Evolutionary conservation across 495 filamentous ascomycete genomes (phyloP).

Genomic region (Parmelia sp.): DNA sequence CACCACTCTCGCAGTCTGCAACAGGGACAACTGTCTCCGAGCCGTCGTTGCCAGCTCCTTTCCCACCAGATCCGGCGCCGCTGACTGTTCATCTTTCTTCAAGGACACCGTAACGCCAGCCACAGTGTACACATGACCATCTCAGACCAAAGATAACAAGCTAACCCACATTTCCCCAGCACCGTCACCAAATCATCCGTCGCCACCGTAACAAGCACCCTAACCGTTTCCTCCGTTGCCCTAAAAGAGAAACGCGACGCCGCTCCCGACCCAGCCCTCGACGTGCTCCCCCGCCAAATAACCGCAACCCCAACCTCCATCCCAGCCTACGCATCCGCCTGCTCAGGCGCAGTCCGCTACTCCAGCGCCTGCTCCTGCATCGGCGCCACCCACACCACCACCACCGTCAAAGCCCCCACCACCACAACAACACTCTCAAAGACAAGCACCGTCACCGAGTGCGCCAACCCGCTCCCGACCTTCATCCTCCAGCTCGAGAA

Average conservation of each 20-base stretch:
- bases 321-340: conserved; percentile 23
- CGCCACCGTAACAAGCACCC: conserved; percentile 1
- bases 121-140: not conserved
- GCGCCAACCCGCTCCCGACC: not conserved
- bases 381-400: conserved; percentile 19
- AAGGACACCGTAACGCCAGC: not conserved
- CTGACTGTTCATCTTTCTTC: conserved; percentile 5
- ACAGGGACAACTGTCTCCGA: conserved; percentile 3
- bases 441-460: not conserved
- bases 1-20: conserved; percentile 1
- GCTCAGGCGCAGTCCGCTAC: conserved; percentile 21
- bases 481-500: conserved; percentile 3
- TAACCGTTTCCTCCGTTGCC: not conserved
- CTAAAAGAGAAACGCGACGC: not conserved
- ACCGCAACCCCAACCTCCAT: conserved; percentile 6
- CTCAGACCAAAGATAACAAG: not conserved
- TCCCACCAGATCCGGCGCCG: not conserved
- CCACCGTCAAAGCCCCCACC: not conserved
- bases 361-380: conserved; percentile 25
- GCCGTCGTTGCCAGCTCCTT: conserved; percentile 4
- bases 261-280: not conserved
- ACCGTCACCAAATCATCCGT: conserved; percentile 3
- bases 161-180: not conserved
- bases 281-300: not conserved
- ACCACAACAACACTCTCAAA: not conserved